A percentile compares a stretch with the other conserved stretches of the same genome.
Conservation (phyloP, 1,284 basidiomycete species). For the Puccinia hordei region DNA sequence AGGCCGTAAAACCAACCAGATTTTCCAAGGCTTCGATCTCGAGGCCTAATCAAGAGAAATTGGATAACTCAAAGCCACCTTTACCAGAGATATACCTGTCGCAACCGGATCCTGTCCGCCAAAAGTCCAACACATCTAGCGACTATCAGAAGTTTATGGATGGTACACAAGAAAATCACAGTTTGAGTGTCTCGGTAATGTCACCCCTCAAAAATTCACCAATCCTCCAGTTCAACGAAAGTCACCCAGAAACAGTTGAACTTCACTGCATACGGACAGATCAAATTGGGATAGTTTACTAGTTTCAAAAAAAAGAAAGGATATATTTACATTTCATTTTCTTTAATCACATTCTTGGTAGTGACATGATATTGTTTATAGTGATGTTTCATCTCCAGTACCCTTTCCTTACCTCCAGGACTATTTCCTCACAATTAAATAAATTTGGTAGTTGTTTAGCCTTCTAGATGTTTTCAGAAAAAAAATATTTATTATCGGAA, state of each 20-base stretch:
- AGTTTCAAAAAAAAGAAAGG: neutral
- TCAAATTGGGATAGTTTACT: constrained; percentile 21
- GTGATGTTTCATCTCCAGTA: no score
- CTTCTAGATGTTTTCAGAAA: no score
- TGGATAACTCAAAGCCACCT: neutral
- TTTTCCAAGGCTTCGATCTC: neutral
- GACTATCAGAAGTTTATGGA: neutral
- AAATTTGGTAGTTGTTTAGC: no score
- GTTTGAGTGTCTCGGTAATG: neutral
- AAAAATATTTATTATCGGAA: no score
- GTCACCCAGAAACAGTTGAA: neutral
- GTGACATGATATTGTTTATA: no score
- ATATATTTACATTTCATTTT: neutral
- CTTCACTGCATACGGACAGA: constrained; percentile 12
- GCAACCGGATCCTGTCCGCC: constrained; percentile 5
- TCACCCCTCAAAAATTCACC: constrained; percentile 10
- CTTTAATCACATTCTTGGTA: neutral
- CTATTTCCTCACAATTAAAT: no score
- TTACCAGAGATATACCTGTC: constrained; percentile 12
- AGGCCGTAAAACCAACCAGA: neutral
- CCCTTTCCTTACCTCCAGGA: no score
- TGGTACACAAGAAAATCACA: neutral
- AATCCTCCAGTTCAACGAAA: neutral
- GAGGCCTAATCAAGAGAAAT: neutral
- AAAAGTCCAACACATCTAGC: neutral